Evolutionary conservation across 805 yeast genomes (phyloP).

Genomic region (Wickerhamiella occidentalis): DNA sequence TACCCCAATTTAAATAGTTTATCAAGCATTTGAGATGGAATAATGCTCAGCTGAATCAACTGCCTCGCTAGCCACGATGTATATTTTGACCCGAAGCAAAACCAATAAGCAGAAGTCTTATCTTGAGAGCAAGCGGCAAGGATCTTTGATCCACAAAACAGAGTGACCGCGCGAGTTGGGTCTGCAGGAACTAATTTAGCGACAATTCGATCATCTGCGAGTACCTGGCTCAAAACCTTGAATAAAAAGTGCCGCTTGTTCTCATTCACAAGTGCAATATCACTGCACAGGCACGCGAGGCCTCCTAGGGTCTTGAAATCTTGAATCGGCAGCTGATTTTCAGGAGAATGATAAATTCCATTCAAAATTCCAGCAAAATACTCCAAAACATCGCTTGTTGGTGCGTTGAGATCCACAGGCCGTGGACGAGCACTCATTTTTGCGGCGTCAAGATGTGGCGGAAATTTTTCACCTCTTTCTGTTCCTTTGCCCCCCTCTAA

Average conservation of each 20-base stretch:
- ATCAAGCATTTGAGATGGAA: conserved; percentile 18
- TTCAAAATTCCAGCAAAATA: neutral
- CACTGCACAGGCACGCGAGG: neutral
- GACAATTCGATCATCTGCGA: neutral
- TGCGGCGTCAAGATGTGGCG: conserved; percentile 7
- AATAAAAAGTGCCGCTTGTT: neutral
- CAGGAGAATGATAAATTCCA: neutral
- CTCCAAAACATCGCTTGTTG: neutral
- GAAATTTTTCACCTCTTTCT: conserved; percentile 2
- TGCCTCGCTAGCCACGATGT: conserved; percentile 20
- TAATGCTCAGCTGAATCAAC: conserved; percentile 5
- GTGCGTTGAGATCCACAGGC: neutral
- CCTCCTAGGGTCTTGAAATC: neutral
- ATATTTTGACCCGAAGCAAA: conserved; percentile 16
- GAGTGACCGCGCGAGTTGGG: neutral
- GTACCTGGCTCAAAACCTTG: neutral
- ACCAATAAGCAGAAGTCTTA: conserved; percentile 12
- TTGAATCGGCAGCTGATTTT: neutral
- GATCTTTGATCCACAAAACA: conserved; percentile 10
- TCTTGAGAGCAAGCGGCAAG: conserved; percentile 1
- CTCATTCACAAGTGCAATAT: neutral
- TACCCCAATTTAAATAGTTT: conserved; percentile 21
- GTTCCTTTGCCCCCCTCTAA: neutral
- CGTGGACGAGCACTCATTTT: neutral
- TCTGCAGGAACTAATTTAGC: neutral